These are phyloP conservation scores for Iris macrosiphon DNA, from an alignment of 106 monocot genomes.

Conservation along the genomic window DNA sequence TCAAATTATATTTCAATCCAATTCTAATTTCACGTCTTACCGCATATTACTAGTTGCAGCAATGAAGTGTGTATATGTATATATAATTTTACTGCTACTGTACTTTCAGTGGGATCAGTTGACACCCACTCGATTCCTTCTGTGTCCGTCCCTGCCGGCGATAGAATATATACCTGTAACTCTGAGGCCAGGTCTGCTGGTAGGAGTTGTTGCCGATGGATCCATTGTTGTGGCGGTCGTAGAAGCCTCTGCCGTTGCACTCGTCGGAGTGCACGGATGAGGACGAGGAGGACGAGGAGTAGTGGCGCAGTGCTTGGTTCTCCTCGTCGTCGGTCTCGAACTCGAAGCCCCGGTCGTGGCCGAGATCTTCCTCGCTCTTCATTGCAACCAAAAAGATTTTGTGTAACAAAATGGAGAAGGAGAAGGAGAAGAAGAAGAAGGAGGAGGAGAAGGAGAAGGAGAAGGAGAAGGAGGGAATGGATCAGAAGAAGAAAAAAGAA, in stretches of 20 bases:
- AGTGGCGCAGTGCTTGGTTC: constrained; percentile 11
- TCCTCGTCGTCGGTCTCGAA: constrained; percentile 37
- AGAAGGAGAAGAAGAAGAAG: not conserved
- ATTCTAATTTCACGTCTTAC: too few relatives aligned
- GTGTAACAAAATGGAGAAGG: not conserved
- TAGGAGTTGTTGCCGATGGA: constrained; percentile 15
- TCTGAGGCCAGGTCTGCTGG: constrained; percentile 33
- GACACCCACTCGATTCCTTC: too few relatives aligned
- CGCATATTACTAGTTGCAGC: too few relatives aligned
- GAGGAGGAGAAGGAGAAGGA: not conserved
- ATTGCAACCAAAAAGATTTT: not conserved
- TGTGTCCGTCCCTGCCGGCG: too few relatives aligned
- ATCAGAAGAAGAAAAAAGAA: too few relatives aligned
- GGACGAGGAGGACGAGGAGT: constrained; percentile 6
- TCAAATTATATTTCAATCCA: too few relatives aligned
- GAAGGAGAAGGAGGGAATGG: too few relatives aligned
- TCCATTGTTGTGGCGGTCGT: too few relatives aligned
- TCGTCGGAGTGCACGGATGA: constrained; percentile 11
- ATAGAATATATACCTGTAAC: constrained; percentile 31
- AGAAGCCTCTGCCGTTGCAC: too few relatives aligned
- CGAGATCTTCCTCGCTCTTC: constrained; percentile 32
- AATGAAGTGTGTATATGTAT: too few relatives aligned
- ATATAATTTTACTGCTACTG: too few relatives aligned
- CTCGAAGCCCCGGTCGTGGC: constrained; percentile 19
- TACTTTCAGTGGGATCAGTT: too few relatives aligned